phyloP scores from a whole-genome alignment of 345 rosid genomes.

The Leavenworthia alabamica region DNA sequence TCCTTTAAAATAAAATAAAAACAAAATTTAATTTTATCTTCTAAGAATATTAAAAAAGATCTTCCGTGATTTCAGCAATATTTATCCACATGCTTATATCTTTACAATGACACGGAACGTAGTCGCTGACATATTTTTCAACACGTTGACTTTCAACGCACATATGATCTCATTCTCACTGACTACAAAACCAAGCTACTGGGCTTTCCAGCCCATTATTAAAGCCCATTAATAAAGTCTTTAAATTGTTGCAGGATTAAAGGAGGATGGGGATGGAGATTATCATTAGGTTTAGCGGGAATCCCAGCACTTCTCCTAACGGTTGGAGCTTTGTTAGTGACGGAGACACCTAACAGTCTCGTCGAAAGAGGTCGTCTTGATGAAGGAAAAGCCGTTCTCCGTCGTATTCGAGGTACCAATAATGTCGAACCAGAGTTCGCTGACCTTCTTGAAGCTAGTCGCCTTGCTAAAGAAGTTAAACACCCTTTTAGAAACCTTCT shows the following conservation, averaged over 20 bases:
- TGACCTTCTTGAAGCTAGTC: slow-evolving; percentile 91
- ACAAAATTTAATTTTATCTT: background rate
- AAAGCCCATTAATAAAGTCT: background rate
- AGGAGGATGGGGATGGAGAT: slow-evolving; percentile 95
- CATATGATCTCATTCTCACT: background rate
- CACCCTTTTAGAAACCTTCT: slow-evolving; percentile 88
- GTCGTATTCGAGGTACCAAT: slow-evolving; percentile 71
- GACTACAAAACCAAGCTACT: background rate
- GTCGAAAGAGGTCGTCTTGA: slow-evolving; percentile 79
- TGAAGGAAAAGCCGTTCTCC: slow-evolving; percentile 79
- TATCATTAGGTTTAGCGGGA: slow-evolving; percentile 84
- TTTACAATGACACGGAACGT: background rate
- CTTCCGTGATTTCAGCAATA: slow-evolving; percentile 18
- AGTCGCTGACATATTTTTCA: background rate
- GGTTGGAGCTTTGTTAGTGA: slow-evolving; percentile 64
- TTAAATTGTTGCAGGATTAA: slow-evolving; percentile 37
- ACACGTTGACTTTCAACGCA: slow-evolving; percentile 1
- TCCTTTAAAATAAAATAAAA: background rate
- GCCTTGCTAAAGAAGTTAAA: slow-evolving; percentile 70
- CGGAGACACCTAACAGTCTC: slow-evolving; percentile 88
- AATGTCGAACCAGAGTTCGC: slow-evolving; percentile 74
- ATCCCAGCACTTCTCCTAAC: slow-evolving; percentile 80
- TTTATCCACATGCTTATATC: slow-evolving; percentile 23
- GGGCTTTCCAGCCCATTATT: slow-evolving; percentile 5
- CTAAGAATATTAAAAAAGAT: background rate